Conservation (phyloP, 176 grass and related monocot species). For the Hyparrhenia diplandra region DNA sequence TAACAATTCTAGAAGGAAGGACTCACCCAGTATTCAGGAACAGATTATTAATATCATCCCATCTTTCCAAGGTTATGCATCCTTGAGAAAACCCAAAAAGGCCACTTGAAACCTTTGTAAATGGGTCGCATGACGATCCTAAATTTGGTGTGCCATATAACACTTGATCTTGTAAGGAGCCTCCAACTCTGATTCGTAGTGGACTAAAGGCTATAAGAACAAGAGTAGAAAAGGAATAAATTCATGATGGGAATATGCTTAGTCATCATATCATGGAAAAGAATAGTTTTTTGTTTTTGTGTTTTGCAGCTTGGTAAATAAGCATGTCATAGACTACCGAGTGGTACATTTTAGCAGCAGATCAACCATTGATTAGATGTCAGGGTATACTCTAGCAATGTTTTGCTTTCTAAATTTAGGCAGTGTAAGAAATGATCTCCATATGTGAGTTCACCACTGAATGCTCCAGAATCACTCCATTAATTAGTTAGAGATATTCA, state of each 20-base stretch:
- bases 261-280: not conserved
- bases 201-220: conserved; percentile 61
- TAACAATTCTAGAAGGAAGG: conserved; percentile 1
- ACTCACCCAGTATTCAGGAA: conserved; percentile 72
- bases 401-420: not conserved
- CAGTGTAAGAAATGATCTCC: not conserved
- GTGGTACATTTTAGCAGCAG: not conserved
- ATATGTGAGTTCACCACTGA: not conserved
- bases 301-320: not conserved
- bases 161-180: conserved; percentile 97
- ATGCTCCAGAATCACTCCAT: not conserved
- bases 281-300: not conserved
- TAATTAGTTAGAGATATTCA: conserved; percentile 21
- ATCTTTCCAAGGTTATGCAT: conserved; percentile 90
- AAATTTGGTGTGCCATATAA: conserved; percentile 71
- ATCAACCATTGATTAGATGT: not conserved
- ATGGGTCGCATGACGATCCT: conserved; percentile 54
- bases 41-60: conserved; percentile 81
- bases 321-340: not conserved
- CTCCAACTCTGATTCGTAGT: conserved; percentile 84
- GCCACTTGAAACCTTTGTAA: conserved; percentile 58
- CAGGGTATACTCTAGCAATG: not conserved
- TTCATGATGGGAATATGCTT: not conserved
- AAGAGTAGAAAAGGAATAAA: not conserved
- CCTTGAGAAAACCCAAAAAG: conserved; percentile 96